Conservation (phyloP, 257 asterid species). For the Primulina huaijiensis region DNA sequence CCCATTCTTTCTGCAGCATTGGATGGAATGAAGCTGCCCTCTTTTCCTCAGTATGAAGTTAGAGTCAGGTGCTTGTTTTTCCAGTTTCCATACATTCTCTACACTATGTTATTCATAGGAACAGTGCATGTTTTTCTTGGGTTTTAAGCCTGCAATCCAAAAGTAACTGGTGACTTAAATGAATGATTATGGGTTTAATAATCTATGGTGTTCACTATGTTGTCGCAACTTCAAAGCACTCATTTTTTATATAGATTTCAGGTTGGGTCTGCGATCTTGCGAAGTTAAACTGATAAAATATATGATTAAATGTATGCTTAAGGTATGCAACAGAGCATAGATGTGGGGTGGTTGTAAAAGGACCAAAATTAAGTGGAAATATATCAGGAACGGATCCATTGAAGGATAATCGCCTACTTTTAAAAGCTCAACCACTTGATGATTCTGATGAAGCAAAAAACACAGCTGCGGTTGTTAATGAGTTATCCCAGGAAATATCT, state of each 20-base stretch:
- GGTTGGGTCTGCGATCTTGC: background rate
- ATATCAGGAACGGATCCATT: constrained; percentile 96
- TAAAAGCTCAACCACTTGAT: constrained; percentile 83
- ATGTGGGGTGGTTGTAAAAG: constrained; percentile 98
- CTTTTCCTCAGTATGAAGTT: constrained; percentile 82
- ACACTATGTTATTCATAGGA: background rate
- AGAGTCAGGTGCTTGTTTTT: constrained; percentile 73
- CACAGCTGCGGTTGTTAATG: constrained; percentile 83
- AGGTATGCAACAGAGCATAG: constrained; percentile 99
- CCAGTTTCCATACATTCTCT: background rate
- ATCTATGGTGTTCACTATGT: background rate
- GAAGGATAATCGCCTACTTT: constrained; percentile 83
- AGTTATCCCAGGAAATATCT: constrained; percentile 79
- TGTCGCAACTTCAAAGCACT: background rate
- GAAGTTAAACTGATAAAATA: constrained; percentile 21
- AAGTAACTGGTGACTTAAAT: background rate
- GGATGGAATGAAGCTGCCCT: constrained; percentile 86
- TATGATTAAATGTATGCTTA: constrained; percentile 14
- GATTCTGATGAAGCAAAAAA: constrained; percentile 80
- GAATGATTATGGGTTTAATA: background rate
- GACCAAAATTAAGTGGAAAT: constrained; percentile 93
- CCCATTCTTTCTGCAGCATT: constrained; percentile 88
- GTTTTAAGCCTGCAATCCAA: constrained; percentile 1
- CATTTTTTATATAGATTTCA: background rate
- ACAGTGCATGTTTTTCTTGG: background rate